These are phyloP conservation scores for Xylaria longipes DNA, from an alignment of 495 filamentous ascomycete species.

Conservation along the genomic window DNA sequence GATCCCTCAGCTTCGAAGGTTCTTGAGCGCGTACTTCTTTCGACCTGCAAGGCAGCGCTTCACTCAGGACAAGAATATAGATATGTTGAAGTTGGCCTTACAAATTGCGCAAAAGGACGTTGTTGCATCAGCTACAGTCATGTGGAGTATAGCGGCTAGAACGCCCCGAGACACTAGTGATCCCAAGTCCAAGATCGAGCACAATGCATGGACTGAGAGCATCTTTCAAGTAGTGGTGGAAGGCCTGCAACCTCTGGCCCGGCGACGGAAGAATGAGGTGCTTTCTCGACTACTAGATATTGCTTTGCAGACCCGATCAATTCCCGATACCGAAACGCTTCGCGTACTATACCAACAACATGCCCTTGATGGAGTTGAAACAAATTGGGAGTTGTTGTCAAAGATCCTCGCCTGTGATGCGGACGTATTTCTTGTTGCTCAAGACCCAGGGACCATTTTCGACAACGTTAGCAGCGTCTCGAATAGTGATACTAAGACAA, in stretches of 20 bases:
- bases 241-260: conserved; percentile 23
- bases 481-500: conserved; percentile 28
- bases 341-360: conserved; percentile 49
- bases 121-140: conserved; percentile 47
- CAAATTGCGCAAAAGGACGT: conserved; percentile 40
- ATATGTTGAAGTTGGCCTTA: conserved; percentile 43
- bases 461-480: conserved; percentile 31
- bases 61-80: conserved; percentile 48
- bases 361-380: conserved; percentile 44
- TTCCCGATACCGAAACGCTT: conserved; percentile 42
- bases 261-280: conserved; percentile 30
- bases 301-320: conserved; percentile 33
- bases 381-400: conserved; percentile 68
- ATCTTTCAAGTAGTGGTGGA: conserved; percentile 60
- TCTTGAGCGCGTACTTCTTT: conserved; percentile 74
- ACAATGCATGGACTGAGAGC: conserved; percentile 70
- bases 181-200: conserved; percentile 58
- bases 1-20: conserved; percentile 59
- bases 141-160: conserved; percentile 66
- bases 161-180: conserved; percentile 62
- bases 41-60: conserved; percentile 67
- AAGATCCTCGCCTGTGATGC: conserved; percentile 69
- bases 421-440: conserved; percentile 65
- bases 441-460: conserved; percentile 25
- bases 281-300: conserved; percentile 37